Evolutionary conservation across 2,329 filamentous ascomycete genomes (phyloP).

Genomic region (Stenocarpella maydis): DNA sequence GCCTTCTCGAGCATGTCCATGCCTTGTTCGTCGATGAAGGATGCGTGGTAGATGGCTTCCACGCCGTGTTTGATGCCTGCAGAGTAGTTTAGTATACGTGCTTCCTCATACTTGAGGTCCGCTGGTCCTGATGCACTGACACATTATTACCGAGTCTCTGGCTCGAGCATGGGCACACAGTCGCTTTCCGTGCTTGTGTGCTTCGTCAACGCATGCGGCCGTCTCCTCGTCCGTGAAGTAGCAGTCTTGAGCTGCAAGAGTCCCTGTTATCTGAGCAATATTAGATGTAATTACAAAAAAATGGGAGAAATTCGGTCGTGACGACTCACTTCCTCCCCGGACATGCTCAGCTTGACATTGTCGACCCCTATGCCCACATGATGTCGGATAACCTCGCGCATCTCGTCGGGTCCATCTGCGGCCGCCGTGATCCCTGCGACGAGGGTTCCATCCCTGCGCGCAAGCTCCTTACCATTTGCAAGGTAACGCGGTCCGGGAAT

Average conservation of each 20-base stretch:
- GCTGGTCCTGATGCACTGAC: slow-evolving; percentile 24
- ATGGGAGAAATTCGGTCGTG: too few relatives aligned
- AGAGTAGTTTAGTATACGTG: background rate
- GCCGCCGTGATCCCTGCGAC: slow-evolving; percentile 46
- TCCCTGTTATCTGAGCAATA: slow-evolving; percentile 39
- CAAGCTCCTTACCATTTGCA: slow-evolving; percentile 59
- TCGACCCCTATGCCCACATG: slow-evolving; percentile 51
- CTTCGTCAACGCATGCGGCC: slow-evolving; percentile 56
- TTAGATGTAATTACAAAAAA: background rate
- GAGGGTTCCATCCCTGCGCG: slow-evolving; percentile 52
- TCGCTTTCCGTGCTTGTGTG: slow-evolving; percentile 48
- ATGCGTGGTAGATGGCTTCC: slow-evolving; percentile 57
- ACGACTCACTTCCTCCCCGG: slow-evolving; percentile 37
- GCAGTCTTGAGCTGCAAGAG: slow-evolving; percentile 51
- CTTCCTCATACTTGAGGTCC: too few relatives aligned
- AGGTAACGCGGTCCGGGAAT: slow-evolving; percentile 57
- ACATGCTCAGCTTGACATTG: slow-evolving; percentile 54
- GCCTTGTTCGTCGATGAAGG: slow-evolving; percentile 53
- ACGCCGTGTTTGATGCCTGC: slow-evolving; percentile 49
- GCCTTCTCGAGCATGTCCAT: slow-evolving; percentile 50
- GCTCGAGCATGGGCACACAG: slow-evolving; percentile 56
- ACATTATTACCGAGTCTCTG: slow-evolving; percentile 53
- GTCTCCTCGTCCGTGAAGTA: slow-evolving; percentile 57
- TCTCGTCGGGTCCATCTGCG: slow-evolving; percentile 50
- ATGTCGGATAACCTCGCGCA: slow-evolving; percentile 49